Conservation (phyloP, 345 rosid species). For the Jatropha curcas region DNA sequence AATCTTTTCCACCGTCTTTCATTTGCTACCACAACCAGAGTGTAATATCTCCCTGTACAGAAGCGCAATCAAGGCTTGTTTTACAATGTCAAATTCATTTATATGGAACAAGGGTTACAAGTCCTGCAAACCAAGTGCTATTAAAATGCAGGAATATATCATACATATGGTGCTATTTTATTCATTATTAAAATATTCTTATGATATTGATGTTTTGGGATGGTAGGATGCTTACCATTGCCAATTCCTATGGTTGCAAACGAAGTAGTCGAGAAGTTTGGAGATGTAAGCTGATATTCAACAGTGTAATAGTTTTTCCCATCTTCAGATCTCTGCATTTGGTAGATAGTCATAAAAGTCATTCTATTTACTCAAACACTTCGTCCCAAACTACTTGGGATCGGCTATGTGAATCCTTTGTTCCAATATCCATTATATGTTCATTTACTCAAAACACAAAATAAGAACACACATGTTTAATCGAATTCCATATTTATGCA, state of each 20-base stretch:
- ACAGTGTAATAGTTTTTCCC: constrained; percentile 79
- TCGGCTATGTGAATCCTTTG: too few species aligned
- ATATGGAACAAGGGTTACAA: too few species aligned
- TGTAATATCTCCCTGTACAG: constrained; percentile 9
- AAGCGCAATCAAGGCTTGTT: background rate
- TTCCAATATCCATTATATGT: too few species aligned
- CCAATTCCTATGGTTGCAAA: constrained; percentile 70
- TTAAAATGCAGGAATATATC: too few species aligned
- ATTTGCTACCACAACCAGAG: constrained; percentile 25
- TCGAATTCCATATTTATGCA: too few species aligned
- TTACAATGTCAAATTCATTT: background rate
- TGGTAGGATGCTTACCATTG: background rate
- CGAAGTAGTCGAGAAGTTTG: constrained; percentile 60
- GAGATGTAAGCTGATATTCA: constrained; percentile 71
- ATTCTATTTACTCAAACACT: background rate
- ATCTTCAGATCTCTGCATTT: constrained; percentile 59
- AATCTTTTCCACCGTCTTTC: constrained; percentile 23
- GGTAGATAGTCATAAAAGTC: background rate
- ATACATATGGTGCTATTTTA: too few species aligned
- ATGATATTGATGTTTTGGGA: background rate
- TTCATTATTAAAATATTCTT: background rate
- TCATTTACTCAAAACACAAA: too few species aligned
- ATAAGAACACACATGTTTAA: too few species aligned
- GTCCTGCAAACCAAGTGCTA: too few species aligned
- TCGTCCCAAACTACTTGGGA: too few species aligned